phyloP scores from a whole-genome alignment of 2,329 filamentous ascomycete genomes.

The Diatrype stigma region DNA sequence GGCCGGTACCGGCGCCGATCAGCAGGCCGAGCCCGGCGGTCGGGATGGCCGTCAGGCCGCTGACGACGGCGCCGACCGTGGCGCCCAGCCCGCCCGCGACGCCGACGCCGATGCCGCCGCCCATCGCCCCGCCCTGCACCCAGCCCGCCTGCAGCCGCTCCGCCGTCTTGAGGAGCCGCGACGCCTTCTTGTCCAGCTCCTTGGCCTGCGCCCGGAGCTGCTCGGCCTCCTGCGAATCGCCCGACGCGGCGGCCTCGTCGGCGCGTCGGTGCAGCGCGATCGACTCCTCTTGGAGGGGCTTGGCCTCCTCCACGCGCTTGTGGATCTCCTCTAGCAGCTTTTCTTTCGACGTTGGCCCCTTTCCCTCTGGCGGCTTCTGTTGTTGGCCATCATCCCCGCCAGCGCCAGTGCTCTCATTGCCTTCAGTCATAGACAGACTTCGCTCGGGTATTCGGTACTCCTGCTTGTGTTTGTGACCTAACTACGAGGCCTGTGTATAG shows the following conservation, averaged over 20 bases:
- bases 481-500: background rate
- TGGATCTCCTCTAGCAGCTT: conserved; percentile 28
- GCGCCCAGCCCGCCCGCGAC: conserved; percentile 27
- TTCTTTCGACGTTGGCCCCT: conserved; percentile 22
- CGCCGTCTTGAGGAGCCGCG: conserved; percentile 26
- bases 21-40: conserved; percentile 27
- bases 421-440: conserved; percentile 13
- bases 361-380: too few relatives aligned
- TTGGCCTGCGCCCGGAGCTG: conserved; percentile 23
- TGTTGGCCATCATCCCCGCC: conserved; percentile 2
- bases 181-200: conserved; percentile 26
- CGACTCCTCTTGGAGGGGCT: conserved; percentile 24
- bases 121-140: conserved; percentile 28
- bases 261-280: conserved; percentile 22
- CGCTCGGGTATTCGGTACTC: background rate
- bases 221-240: conserved; percentile 21
- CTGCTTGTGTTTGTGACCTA: background rate
- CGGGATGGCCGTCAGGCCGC: conserved; percentile 26
- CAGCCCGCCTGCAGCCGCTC: conserved; percentile 28
- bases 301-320: conserved; percentile 25
- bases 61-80: conserved; percentile 26
- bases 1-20: conserved; percentile 26
- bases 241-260: conserved; percentile 22
- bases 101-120: conserved; percentile 29
- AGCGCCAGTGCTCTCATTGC: conserved; percentile 2